Percentiles rank a stretch among this genome's conserved stretches.
These are phyloP conservation scores for Litsea cubeba DNA, from an alignment of 164 flowering plant genomes.

Conservation along the genomic window DNA sequence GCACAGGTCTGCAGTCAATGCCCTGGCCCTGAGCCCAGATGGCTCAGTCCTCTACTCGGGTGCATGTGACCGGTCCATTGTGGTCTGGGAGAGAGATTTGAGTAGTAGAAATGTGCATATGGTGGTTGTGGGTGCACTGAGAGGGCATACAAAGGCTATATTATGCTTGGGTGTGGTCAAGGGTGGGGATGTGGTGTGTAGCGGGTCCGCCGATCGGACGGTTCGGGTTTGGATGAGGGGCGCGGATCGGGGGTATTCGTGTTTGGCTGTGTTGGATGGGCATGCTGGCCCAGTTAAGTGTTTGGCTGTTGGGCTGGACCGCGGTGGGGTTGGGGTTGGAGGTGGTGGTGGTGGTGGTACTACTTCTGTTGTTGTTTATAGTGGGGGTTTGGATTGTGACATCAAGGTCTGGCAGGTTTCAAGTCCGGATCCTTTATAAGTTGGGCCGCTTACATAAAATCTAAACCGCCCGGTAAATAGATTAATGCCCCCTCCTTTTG, in stretches of 20 bases:
- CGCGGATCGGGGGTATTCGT: constrained; percentile 31
- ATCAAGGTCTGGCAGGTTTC: constrained; percentile 66
- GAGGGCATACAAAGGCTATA: constrained; percentile 69
- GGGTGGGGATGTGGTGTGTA: constrained; percentile 40
- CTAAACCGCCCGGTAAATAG: too few species aligned
- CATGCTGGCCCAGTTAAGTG: constrained; percentile 82
- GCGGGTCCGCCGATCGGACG: constrained; percentile 86
- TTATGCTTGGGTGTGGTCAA: constrained; percentile 55
- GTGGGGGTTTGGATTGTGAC: constrained; percentile 81
- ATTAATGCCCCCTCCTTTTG: too few species aligned
- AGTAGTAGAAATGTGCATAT: constrained; percentile 13
- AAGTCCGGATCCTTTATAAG: background rate
- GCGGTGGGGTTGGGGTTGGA: constrained; percentile 3
- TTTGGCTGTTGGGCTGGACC: constrained; percentile 41
- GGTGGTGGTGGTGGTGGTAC: background rate
- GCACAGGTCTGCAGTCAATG: constrained; percentile 75
- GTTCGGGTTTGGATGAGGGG: constrained; percentile 68
- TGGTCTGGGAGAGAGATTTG: constrained; percentile 57
- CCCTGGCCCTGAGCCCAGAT: constrained; percentile 54
- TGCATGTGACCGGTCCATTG: constrained; percentile 62
- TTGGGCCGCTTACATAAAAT: too few species aligned
- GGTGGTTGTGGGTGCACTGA: constrained; percentile 51
- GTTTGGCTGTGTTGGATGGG: constrained; percentile 75
- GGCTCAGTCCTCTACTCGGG: constrained; percentile 72
- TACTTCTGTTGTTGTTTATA: constrained; percentile 31